Evolutionary conservation across 2,329 filamentous ascomycete genomes (phyloP), one percentile per base, ranked within the genome.

Genomic region (Huntiella moniliformis): DNA sequence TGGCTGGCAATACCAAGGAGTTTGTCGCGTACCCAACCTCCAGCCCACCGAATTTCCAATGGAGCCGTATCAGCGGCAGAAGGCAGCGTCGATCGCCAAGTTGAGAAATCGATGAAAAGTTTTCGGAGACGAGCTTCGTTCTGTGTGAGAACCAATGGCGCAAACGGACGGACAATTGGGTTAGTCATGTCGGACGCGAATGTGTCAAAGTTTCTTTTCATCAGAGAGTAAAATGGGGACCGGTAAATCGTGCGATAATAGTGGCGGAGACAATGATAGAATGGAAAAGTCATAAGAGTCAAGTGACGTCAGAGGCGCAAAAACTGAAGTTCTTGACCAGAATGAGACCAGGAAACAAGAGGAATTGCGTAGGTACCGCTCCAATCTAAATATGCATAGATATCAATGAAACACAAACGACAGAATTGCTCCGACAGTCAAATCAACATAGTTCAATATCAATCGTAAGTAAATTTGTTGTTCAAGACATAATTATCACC

Each of bases 1-100:
- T 87, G 71, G 56, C 79, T 85, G 49, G 68, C 68, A 10, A 77
- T 68, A 15, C 76, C 74, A 3, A 91, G 70, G 2, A 91, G 70
- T 62, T 84, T 87, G 64, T 92, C 84, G 36, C 84, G 78, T 8
- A 91, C 83, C 84, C 84, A 92, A 18, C 84, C 84, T 49, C 84
- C 84, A 0, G 84, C 84, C 72, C 82, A 88, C 42, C 83, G 77
- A 39, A 91, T 66, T 13, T 78, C 66, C 11, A 79, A 58, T 11
- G 62, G 56, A 7, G 73, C 56, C 43, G 67, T 77, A 34, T 17
- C 28, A 42, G 31, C 4, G 12, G 35, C 32, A 15, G 35, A 28
- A 13, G 42, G 34, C 33, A 63, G 57, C 55, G 77, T 79, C 8
- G 22, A 28, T 28, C 22, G 22, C 22, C 22, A 28, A 28, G 69